phyloP scores from a whole-genome alignment of 768 basidiomycete genomes.

The Leccinum incarnatum region DNA sequence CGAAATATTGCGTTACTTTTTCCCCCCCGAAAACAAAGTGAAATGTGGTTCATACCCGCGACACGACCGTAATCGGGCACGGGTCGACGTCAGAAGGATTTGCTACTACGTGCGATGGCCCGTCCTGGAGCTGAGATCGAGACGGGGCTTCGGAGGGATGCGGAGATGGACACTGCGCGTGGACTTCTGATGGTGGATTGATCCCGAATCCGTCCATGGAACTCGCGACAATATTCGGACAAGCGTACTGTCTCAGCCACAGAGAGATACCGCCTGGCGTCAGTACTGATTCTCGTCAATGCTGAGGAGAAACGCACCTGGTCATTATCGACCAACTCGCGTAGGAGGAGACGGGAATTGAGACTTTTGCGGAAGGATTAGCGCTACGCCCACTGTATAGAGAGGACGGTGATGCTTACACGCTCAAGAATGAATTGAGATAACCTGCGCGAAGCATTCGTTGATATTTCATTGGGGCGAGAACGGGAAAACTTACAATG shows the following conservation, averaged over 20 bases:
- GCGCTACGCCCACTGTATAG: not conserved
- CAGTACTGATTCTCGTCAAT: not conserved
- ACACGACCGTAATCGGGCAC: slow-evolving; percentile 14
- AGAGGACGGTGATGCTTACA: slow-evolving; percentile 22
- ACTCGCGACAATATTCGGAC: slow-evolving; percentile 25
- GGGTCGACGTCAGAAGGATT: slow-evolving; percentile 1
- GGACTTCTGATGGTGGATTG: slow-evolving; percentile 8
- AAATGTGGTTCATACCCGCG: slow-evolving; percentile 9
- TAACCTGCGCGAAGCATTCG: slow-evolving; percentile 25
- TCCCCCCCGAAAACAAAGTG: not conserved
- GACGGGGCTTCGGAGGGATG: slow-evolving; percentile 4
- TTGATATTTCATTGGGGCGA: not conserved
- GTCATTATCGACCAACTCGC: slow-evolving; percentile 27
- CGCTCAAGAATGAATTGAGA: slow-evolving; percentile 38
- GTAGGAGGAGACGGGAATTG: slow-evolving; percentile 29
- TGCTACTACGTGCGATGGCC: not conserved
- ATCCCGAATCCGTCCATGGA: slow-evolving; percentile 21
- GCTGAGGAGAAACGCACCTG: slow-evolving; percentile 12
- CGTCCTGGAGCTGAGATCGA: not conserved
- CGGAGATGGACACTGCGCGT: slow-evolving; percentile 8
- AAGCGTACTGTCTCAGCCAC: slow-evolving; percentile 16
- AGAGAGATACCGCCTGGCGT: not conserved
- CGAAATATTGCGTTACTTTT: slow-evolving; percentile 1
- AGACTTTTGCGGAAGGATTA: slow-evolving; percentile 14
- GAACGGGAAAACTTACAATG: slow-evolving; percentile 26